Base-by-base conservation (phyloP, 305 asterid genomes). In the Solanum aculeatissimum region DNA sequence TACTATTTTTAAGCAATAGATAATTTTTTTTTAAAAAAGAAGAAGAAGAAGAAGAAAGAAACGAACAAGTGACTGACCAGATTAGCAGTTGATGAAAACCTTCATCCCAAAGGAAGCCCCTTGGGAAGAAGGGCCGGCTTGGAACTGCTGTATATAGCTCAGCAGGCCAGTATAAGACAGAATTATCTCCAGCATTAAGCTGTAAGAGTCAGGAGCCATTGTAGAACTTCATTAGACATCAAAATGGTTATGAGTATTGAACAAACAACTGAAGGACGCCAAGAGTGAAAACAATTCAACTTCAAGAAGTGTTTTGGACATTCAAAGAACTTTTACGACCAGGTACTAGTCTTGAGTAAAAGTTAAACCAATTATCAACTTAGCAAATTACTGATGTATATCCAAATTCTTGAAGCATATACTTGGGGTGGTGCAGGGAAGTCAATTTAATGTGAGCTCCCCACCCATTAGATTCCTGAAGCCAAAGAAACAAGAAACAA, bases 41-140 rank as follows among this genome's bases (percentile, higher is more conserved):
- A 38, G 12, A 80, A 80, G 38, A 15, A 27, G 35, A 35, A 35
- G 23, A 58, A 58, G 21, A 71, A 25, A 65, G 14, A 65, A 53
- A 63, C 4, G 15, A 83, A 66, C 53, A 83, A 29, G 85, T 58
- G 77, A 90, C 97, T 82, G 85, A 97, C 99, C 98, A 91, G 86
- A 97, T 92, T 72, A 95, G 81, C 85, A 97, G 93, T 89, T 97
- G 99, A 91, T 97, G 99, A 89, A 97, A 97, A 84, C 99, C 99
- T 89, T 97, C 99, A 91, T 97, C 99, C 99, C 99, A 97, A 81
- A 97, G 86, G 89, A 97, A 97, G 42, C 98, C 98, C 91, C 99
- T 91, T 51, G 99, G 99, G 71, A 97, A 97, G 89, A 97, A 94
- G 85, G 99, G 97, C 25, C 99, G 95, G 87, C 99, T 95, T 83